A percentile compares a stretch with the other conserved stretches of the same genome.
Evolutionary conservation across 805 yeast genomes (phyloP).

Genomic region (Zygosaccharomyces kombuchaensis): DNA sequence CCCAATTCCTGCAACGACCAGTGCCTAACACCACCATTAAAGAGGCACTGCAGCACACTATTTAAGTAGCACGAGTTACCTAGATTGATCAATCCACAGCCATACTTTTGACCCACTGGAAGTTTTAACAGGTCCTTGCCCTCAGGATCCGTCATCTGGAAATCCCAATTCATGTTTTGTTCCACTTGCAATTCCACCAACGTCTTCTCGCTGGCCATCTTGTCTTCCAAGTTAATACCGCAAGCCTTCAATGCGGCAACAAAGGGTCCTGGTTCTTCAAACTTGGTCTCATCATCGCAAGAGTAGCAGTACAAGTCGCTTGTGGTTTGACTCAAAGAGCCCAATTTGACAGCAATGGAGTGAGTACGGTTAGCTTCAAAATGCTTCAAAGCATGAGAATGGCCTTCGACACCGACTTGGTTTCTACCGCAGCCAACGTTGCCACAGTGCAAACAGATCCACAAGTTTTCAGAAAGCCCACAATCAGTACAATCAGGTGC

Average conservation of each 20-base stretch:
- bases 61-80: conserved; percentile 93
- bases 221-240: conserved; percentile 58
- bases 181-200: conserved; percentile 87
- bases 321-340: conserved; percentile 74
- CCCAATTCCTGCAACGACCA: conserved; percentile 38
- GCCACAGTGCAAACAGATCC: conserved; percentile 94
- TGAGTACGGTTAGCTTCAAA: conserved; percentile 51
- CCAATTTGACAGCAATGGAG: conserved; percentile 83
- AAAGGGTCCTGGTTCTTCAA: conserved; percentile 49
- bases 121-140: conserved; percentile 64
- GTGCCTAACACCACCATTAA: conserved; percentile 37
- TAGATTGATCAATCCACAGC: conserved; percentile 79
- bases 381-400: conserved; percentile 84
- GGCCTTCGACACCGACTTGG: conserved; percentile 92
- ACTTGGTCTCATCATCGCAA: conserved; percentile 85
- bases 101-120: conserved; percentile 39
- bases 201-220: conserved; percentile 77
- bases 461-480: conserved; percentile 68
- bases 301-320: conserved; percentile 81
- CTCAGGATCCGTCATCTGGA: conserved; percentile 65
- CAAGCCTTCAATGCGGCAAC: conserved; percentile 42
- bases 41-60: conserved; percentile 71
- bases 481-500: conserved; percentile 51
- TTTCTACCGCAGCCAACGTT: conserved; percentile 90
- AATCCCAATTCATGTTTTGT: conserved; percentile 92